Evolutionary conservation across 129 eudicot genomes (phyloP).

Genomic region (Flaveria bidentis): DNA sequence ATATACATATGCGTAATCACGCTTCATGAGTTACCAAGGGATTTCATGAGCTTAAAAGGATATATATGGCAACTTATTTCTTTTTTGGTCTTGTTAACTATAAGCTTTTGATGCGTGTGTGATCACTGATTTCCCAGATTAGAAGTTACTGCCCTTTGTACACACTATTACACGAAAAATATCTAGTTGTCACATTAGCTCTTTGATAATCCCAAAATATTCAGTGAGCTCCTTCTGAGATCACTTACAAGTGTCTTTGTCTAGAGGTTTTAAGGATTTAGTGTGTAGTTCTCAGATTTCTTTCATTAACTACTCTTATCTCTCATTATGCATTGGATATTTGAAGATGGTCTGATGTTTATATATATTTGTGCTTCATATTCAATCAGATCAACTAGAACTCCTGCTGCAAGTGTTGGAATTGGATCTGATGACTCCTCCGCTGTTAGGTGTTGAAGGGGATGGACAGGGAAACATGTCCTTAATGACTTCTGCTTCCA

Average conservation of each 20-base stretch:
- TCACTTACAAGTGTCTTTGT: too few relatives aligned
- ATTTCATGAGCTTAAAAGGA: too few relatives aligned
- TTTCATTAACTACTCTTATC: not conserved
- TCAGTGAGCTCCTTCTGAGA: too few relatives aligned
- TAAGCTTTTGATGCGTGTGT: too few relatives aligned
- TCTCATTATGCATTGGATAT: too few relatives aligned
- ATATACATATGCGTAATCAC: constrained; percentile 25
- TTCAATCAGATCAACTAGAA: constrained; percentile 33
- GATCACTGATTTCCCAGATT: not conserved
- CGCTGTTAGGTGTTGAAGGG: constrained; percentile 67
- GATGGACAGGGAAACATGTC: constrained; percentile 51
- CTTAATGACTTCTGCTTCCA: constrained; percentile 49
- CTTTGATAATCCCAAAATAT: too few relatives aligned
- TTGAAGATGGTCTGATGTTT: not conserved
- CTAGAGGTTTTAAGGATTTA: too few relatives aligned
- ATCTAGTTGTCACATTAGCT: constrained; percentile 7
- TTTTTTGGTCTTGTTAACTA: too few relatives aligned
- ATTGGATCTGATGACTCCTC: constrained; percentile 64
- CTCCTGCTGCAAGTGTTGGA: not conserved
- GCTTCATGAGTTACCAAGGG: not conserved
- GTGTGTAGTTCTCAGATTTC: not conserved
- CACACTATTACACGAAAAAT: constrained; percentile 19
- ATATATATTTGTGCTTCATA: not conserved
- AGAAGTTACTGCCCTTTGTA: constrained; percentile 10
- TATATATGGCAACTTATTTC: too few relatives aligned